Conservation (phyloP, 768 basidiomycete species). For the Lyophyllum atratum region DNA sequence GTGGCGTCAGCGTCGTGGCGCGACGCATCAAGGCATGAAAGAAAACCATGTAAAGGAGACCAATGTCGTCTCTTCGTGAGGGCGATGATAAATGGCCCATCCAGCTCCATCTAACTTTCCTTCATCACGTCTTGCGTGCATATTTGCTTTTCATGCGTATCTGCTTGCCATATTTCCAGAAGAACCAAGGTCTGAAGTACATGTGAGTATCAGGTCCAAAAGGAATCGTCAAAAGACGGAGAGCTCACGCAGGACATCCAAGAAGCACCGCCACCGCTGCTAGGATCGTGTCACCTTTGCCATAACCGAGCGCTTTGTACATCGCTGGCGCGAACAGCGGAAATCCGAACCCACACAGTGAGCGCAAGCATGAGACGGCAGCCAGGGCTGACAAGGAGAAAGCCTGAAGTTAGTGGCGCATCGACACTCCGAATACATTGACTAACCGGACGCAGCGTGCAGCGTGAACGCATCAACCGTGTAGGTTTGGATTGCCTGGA, state of each 20-base stretch:
- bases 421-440: background rate
- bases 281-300: conserved; percentile 68
- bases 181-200: conserved; percentile 32
- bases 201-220: background rate
- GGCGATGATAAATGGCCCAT: background rate
- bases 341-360: conserved; percentile 71
- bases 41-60: background rate
- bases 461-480: conserved; percentile 68
- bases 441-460: conserved; percentile 64
- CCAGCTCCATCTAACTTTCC: background rate
- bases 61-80: background rate
- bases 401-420: background rate
- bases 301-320: conserved; percentile 66
- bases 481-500: conserved; percentile 68
- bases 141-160: conserved; percentile 53
- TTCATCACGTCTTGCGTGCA: conserved; percentile 19
- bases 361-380: conserved; percentile 62
- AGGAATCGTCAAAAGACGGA: conserved; percentile 10
- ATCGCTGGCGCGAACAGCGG: conserved; percentile 78
- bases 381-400: conserved; percentile 50
- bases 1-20: background rate
- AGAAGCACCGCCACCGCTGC: conserved; percentile 58
- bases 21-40: background rate
- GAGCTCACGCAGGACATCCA: conserved; percentile 62
- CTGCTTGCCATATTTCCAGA: conserved; percentile 36